Evolutionary conservation across 2,329 filamentous ascomycete genomes (phyloP), one percentile per base, ranked within the genome.

Genomic region (Macrophomina phaseolina): DNA sequence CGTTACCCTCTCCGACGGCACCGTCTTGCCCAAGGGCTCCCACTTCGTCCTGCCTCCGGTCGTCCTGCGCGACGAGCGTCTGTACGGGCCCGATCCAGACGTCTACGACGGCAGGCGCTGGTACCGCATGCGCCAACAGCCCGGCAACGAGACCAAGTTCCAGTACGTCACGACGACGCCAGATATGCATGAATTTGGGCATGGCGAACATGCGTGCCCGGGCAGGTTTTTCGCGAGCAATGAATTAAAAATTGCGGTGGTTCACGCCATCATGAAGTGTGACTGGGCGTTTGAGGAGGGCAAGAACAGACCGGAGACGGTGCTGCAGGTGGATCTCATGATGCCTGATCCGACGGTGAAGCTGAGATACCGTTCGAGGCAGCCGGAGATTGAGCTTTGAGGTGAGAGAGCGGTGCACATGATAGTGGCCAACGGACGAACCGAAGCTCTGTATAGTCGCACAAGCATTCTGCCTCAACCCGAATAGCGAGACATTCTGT

Each of bases 181-280:
- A 4, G 32, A 64, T 9, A 32, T 40, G 5, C 5, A 53, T n/a
- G 48, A 34, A 5, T 64, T 64, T 23, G 62, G 62, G 18, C 46
- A 52, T 32, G 62, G 62, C 2, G 55, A 68, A 2, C 74, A 77
- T 55, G 72, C 75, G 0, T 77, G 75, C 28, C 74, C 75, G 1
- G 75, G 75, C 0, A 68, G 75, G 4, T 76, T 76, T 66, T 77
- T 77, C 14, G 75, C 75, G 0, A 63, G 69, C 2, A 73, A 74
- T 34, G 73, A 76, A 65, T 74, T 77, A 32, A 77, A 77, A 65
- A 72, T 77, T 69, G 71, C 76, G 9, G 28, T 77, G 2, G 71
- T 72, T 18, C 67, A 72, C 6, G 52, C 73, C 40, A 30, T 77
- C 4, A 55, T 73, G 11, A 64, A 71, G 23, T 77, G 74, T 53